These are phyloP conservation scores for Botrytis cinerea DNA, from an alignment of 2,329 filamentous ascomycete species.

Conservation along the genomic window DNA sequence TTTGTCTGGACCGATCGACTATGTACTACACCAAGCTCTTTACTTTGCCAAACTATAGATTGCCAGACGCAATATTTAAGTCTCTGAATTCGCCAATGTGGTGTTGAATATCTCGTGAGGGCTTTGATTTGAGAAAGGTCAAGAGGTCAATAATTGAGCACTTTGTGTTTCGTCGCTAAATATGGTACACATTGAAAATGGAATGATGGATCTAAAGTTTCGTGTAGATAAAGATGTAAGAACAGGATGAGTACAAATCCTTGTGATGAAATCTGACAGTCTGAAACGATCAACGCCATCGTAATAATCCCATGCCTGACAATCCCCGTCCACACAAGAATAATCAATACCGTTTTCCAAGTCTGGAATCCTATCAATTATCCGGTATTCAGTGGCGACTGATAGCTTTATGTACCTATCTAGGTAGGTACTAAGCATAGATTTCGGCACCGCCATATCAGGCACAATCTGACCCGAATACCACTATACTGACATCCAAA, in stretches of 20 bases:
- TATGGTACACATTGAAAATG: neutral
- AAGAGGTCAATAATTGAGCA: neutral
- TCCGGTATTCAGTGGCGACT: neutral
- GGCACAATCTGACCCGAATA: neutral
- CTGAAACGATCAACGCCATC: neutral
- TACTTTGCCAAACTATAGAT: accelerated
- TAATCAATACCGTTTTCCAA: neutral
- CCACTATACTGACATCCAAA: neutral
- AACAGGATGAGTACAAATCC: neutral
- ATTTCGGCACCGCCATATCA: neutral
- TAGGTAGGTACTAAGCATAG: neutral
- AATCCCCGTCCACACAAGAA: neutral
- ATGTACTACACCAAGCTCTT: neutral
- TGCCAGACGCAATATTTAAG: accelerated
- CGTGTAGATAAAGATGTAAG: neutral
- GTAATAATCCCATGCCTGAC: neutral
- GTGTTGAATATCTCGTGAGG: neutral
- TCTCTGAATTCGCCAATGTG: neutral
- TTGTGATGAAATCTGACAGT: neutral
- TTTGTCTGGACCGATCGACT: neutral
- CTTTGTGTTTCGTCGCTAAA: neutral
- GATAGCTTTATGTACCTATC: neutral
- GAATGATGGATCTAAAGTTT: neutral
- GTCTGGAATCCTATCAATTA: neutral
- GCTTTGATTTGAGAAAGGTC: neutral